These are phyloP conservation scores for Linum lewisii DNA, from an alignment of 345 rosid species.

Conservation along the genomic window DNA sequence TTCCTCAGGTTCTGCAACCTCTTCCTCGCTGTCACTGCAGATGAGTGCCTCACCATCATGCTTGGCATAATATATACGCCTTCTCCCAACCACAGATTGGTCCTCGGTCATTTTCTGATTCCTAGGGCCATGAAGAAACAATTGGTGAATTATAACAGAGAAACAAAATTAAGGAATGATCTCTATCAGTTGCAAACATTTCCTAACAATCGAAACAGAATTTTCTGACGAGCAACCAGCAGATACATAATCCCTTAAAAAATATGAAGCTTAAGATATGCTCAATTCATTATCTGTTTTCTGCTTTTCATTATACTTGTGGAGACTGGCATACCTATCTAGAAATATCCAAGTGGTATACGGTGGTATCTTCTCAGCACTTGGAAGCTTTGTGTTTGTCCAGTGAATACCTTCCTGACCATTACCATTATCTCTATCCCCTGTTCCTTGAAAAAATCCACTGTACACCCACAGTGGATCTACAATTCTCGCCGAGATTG, in stretches of 20 bases:
- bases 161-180: slow-evolving; percentile 1
- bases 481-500: slow-evolving; percentile 36
- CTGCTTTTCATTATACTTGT: not conserved
- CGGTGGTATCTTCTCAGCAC: slow-evolving; percentile 67
- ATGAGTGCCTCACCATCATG: slow-evolving; percentile 91
- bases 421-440: slow-evolving; percentile 55
- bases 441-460: slow-evolving; percentile 47
- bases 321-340: slow-evolving; percentile 50
- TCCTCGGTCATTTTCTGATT: slow-evolving; percentile 99
- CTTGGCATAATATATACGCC: slow-evolving; percentile 92
- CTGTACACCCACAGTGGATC: slow-evolving; percentile 47
- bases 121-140: slow-evolving; percentile 21
- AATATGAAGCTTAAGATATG: slow-evolving; percentile 1
- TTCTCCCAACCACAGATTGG: slow-evolving; percentile 96
- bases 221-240: not conserved
- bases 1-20: slow-evolving; percentile 61
- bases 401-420: slow-evolving; percentile 49
- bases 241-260: slow-evolving; percentile 1
- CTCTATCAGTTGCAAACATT: slow-evolving; percentile 1
- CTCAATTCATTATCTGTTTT: not conserved
- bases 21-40: slow-evolving; percentile 97
- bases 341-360: slow-evolving; percentile 95
- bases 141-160: not conserved
- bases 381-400: slow-evolving; percentile 43
- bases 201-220: not conserved